Percentiles rank a stretch among this genome's conserved stretches.
Conservation (phyloP, 208 protist species). For the Leishmania amazonensis region DNA sequence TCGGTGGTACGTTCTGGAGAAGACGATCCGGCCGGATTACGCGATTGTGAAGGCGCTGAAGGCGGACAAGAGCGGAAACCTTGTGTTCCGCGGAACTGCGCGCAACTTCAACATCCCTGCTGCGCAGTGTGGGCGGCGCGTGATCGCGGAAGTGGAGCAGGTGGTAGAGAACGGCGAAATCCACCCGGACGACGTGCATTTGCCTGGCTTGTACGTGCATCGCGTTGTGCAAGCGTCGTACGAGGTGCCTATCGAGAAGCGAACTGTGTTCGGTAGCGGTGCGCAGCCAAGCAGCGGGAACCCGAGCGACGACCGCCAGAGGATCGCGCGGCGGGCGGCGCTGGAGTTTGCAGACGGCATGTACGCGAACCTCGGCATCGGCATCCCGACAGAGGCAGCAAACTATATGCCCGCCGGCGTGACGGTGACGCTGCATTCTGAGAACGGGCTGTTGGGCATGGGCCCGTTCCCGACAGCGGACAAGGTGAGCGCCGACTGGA, state of each 20-base stretch:
- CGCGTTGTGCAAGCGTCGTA: slow-evolving; percentile 84
- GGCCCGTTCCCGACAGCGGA: slow-evolving; percentile 91
- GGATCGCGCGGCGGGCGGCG: slow-evolving; percentile 94
- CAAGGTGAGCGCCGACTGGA: slow-evolving; percentile 94
- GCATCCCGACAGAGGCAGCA: slow-evolving; percentile 95
- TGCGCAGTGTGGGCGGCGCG: slow-evolving; percentile 88
- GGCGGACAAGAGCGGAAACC: slow-evolving; percentile 88
- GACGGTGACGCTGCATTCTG: slow-evolving; percentile 89
- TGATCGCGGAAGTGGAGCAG: slow-evolving; percentile 96
- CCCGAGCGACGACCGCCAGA: slow-evolving; percentile 63
- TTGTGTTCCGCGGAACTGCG: slow-evolving; percentile 90
- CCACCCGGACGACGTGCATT: slow-evolving; percentile 94
- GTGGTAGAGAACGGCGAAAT: slow-evolving; percentile 94
- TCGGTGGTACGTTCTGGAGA: slow-evolving; percentile 92
- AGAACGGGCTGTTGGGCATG: slow-evolving; percentile 94
- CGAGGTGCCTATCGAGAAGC: slow-evolving; percentile 56
- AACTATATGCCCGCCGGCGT: slow-evolving; percentile 91
- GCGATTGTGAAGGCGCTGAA: slow-evolving; percentile 95
- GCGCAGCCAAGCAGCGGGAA: slow-evolving; percentile 45
- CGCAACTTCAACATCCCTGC: slow-evolving; percentile 95
- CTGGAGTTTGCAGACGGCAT: slow-evolving; percentile 96
- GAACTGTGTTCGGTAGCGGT: slow-evolving; percentile 38
- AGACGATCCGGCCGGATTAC: slow-evolving; percentile 92
- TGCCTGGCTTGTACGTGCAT: slow-evolving; percentile 96
- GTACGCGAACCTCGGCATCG: slow-evolving; percentile 97